Conservation (phyloP, 2,329 filamentous ascomycete genomes). For the Colletotrichum zoysiae region DNA sequence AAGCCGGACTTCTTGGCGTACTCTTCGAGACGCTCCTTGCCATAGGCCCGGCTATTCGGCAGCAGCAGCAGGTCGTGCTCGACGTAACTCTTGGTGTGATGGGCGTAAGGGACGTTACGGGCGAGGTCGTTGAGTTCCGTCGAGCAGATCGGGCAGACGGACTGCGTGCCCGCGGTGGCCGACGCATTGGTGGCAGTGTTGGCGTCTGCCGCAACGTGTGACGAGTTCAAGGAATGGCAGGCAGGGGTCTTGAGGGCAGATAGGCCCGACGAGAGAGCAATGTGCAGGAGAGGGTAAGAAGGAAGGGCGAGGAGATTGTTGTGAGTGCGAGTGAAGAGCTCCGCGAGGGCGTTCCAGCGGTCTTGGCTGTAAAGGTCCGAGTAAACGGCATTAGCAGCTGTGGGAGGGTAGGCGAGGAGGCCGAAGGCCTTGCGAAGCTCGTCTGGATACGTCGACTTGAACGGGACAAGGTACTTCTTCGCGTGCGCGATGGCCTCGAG, state of each 20-base stretch:
- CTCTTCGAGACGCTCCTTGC: constrained; percentile 77
- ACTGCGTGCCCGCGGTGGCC: constrained; percentile 39
- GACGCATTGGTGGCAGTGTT: constrained; percentile 51
- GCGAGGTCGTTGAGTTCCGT: constrained; percentile 95
- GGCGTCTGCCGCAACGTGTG: constrained; percentile 50
- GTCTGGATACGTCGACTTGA: constrained; percentile 74
- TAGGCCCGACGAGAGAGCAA: constrained; percentile 89
- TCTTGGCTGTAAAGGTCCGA: constrained; percentile 75
- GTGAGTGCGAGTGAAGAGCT: constrained; percentile 87
- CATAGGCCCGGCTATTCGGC: constrained; percentile 89
- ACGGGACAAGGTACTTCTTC: constrained; percentile 82
- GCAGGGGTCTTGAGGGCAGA: constrained; percentile 96
- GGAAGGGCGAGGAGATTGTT: constrained; percentile 88
- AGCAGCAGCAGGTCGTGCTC: constrained; percentile 88
- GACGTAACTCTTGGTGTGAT: constrained; percentile 94
- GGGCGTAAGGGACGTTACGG: constrained; percentile 89
- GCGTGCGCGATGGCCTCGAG: constrained; percentile 86
- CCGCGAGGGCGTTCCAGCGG: constrained; percentile 82
- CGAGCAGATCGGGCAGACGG: constrained; percentile 93
- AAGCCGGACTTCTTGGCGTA: constrained; percentile 86
- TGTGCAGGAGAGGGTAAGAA: constrained; percentile 85
- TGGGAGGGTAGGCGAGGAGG: constrained; percentile 80
- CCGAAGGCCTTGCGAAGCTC: constrained; percentile 82
- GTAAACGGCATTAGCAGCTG: constrained; percentile 60
- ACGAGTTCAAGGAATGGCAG: constrained; percentile 79